Percentiles rank a stretch among this genome's conserved stretches.
Conservation (phyloP, 768 basidiomycete genomes). For the Auriscalpium microsporum region DNA sequence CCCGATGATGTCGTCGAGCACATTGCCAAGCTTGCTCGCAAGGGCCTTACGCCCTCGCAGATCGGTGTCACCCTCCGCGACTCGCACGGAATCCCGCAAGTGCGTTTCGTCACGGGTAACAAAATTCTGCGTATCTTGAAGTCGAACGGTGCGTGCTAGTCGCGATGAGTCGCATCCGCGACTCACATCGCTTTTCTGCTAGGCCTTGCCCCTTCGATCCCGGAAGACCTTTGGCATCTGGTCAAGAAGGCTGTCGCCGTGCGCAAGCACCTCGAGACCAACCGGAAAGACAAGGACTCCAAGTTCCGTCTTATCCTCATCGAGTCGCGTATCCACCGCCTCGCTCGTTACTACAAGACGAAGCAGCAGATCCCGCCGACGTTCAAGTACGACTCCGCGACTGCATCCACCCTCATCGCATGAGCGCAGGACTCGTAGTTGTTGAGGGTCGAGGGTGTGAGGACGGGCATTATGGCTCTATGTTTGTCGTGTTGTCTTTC, state of each 20-base stretch:
- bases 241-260: constrained; percentile 99
- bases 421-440: constrained; percentile 26
- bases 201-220: constrained; percentile 96
- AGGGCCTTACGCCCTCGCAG: constrained; percentile 95
- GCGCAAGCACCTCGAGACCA: constrained; percentile 95
- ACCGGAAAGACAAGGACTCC: constrained; percentile 99
- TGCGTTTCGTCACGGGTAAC: constrained; percentile 97
- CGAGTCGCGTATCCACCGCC: constrained; percentile 97
- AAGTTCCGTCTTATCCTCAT: constrained; percentile 95
- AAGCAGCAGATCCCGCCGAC: constrained; percentile 96
- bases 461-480: background rate
- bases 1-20: constrained; percentile 93
- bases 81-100: constrained; percentile 96
- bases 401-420: constrained; percentile 86
- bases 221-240: constrained; percentile 98
- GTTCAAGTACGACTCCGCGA: constrained; percentile 97
- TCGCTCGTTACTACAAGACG: constrained; percentile 97
- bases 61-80: constrained; percentile 98
- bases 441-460: background rate
- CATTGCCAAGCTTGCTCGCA: constrained; percentile 94
- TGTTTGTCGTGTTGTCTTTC: constrained; percentile 4
- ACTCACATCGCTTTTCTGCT: constrained; percentile 23
- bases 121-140: constrained; percentile 99
- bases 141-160: constrained; percentile 62
- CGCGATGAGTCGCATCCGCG: background rate